Conservation (phyloP, 129 eudicot genomes). For the Tagetes patula region DNA sequence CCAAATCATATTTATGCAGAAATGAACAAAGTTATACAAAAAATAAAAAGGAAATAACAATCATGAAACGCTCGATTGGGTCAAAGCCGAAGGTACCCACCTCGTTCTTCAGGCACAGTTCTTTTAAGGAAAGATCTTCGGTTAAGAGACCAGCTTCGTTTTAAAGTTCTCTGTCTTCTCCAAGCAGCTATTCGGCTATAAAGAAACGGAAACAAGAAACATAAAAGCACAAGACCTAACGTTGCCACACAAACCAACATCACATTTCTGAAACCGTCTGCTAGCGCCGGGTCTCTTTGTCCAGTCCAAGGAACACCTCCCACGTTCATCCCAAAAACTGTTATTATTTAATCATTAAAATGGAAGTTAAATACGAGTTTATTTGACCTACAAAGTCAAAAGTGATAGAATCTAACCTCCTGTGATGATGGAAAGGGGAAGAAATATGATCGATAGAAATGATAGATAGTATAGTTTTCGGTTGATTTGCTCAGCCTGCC, state of each 20-base stretch:
- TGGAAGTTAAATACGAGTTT: not conserved
- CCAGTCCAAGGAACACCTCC: conserved; percentile 98
- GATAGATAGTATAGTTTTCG: conserved; percentile 88
- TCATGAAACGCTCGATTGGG: not conserved
- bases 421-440: conserved; percentile 82
- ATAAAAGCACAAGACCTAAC: conserved; percentile 57
- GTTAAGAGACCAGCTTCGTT: conserved; percentile 60
- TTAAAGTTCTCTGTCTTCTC: conserved; percentile 51
- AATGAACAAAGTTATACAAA: conserved; percentile 7
- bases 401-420: conserved; percentile 61
- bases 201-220: conserved; percentile 67
- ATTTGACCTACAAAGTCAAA: conserved; percentile 14
- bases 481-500: conserved; percentile 97
- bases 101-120: conserved; percentile 39
- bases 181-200: conserved; percentile 57
- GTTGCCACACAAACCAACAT: conserved; percentile 64
- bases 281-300: conserved; percentile 63
- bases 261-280: conserved; percentile 81
- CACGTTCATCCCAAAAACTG: conserved; percentile 98
- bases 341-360: not conserved
- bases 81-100: conserved; percentile 73
- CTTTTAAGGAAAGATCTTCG: conserved; percentile 52
- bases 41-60: not conserved
- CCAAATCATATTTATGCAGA: conserved; percentile 8
- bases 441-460: conserved; percentile 86